Conservation (phyloP, 805 yeast genomes). For the Zygosaccharomyces bisporus region DNA sequence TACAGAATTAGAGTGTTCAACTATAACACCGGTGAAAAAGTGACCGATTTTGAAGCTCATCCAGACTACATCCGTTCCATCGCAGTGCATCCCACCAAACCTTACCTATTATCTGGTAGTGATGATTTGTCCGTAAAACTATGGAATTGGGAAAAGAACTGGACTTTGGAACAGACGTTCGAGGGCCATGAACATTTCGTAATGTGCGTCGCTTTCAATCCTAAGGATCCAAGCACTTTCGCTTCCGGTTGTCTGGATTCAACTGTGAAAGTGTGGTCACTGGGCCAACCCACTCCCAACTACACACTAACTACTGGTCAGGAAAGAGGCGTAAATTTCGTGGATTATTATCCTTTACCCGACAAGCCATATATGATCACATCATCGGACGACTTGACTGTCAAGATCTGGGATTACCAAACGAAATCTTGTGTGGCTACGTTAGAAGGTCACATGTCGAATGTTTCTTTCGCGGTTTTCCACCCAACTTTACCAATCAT, state of each 20-base stretch:
- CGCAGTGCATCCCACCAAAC: constrained; percentile 92
- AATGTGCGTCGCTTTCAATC: constrained; percentile 92
- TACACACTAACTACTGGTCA: constrained; percentile 90
- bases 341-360: constrained; percentile 93
- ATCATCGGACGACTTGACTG: constrained; percentile 83
- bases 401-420: constrained; percentile 95
- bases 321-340: constrained; percentile 90
- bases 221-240: constrained; percentile 95
- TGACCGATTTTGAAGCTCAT: constrained; percentile 95
- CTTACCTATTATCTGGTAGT: constrained; percentile 80
- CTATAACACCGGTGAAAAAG: constrained; percentile 91
- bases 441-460: constrained; percentile 87
- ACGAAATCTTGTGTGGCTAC: constrained; percentile 94
- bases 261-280: constrained; percentile 94
- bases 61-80: constrained; percentile 93
- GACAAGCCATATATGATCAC: constrained; percentile 96
- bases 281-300: constrained; percentile 83
- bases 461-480: constrained; percentile 95
- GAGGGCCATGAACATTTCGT: constrained; percentile 96
- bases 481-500: constrained; percentile 97
- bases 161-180: constrained; percentile 86
- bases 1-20: constrained; percentile 90
- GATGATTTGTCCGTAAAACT: constrained; percentile 89
- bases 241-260: constrained; percentile 96
- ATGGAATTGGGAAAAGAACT: constrained; percentile 96